Conservation (phyloP, 768 basidiomycete genomes). For the Chalciporus sphaerocephalus region DNA sequence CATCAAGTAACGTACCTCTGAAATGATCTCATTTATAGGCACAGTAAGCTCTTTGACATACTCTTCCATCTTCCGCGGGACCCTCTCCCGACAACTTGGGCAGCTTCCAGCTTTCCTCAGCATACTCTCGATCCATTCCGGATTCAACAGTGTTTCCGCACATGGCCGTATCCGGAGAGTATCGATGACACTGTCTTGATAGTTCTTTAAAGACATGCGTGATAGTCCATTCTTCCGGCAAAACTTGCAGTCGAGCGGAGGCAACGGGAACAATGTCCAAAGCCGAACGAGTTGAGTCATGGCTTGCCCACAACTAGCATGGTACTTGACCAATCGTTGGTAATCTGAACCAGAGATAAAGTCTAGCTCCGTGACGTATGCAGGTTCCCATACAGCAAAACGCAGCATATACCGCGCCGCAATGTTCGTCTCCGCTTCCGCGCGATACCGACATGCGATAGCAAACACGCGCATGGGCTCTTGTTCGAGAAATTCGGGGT, state of each 20-base stretch:
- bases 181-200: slow-evolving; percentile 34
- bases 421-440: slow-evolving; percentile 31
- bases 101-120: slow-evolving; percentile 30
- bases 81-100: slow-evolving; percentile 27
- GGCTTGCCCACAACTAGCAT: slow-evolving; percentile 32
- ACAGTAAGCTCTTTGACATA: slow-evolving; percentile 27
- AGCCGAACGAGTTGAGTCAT: slow-evolving; percentile 32
- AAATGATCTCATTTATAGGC: slow-evolving; percentile 28
- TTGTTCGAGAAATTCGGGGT: slow-evolving; percentile 30
- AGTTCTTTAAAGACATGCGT: slow-evolving; percentile 28
- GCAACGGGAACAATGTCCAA: slow-evolving; percentile 30
- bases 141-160: slow-evolving; percentile 26
- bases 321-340: slow-evolving; percentile 35
- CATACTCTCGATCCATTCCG: slow-evolving; percentile 31
- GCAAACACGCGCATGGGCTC: slow-evolving; percentile 37
- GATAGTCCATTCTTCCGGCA: slow-evolving; percentile 35
- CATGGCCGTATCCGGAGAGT: slow-evolving; percentile 30
- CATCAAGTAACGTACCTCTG: slow-evolving; percentile 20
- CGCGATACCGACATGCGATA: slow-evolving; percentile 35
- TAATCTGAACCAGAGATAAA: slow-evolving; percentile 36
- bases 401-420: slow-evolving; percentile 37
- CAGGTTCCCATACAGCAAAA: slow-evolving; percentile 32
- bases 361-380: slow-evolving; percentile 33
- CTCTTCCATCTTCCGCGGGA: slow-evolving; percentile 27
- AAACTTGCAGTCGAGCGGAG: slow-evolving; percentile 31